Evolutionary conservation across 768 basidiomycete genomes (phyloP), one percentile per base, ranked within the genome.

Genomic region (Suillus tomentosus): DNA sequence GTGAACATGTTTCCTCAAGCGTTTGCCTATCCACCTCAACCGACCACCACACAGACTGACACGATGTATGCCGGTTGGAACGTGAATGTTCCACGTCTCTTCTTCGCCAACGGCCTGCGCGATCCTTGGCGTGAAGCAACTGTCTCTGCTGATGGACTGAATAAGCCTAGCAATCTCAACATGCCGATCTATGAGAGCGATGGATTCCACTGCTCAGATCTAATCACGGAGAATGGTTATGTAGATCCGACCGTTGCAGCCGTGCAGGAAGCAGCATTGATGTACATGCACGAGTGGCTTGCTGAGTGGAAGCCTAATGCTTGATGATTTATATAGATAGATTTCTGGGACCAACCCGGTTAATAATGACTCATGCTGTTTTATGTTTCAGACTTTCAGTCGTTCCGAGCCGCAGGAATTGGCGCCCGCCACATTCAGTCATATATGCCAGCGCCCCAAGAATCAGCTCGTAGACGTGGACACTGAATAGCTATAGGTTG

Each of bases 81-180:
- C 68, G 84, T 88, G 27, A 74, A 79, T 36, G 76, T 84, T 31
- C 76, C 85, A 37, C 81, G 82, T 27, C 77, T 91, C 0, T 89
- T 91, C 80, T 90, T 90, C 66, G 87, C 87, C 47, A 91, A 87
- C 60, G 89, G 88, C 53, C 78, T 80, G 55, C 86, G 55, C 8
- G 89, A 91, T 68, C 89, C 90, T 15, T 91, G 89, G 89, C 81
- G 84, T 58, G 86, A 87, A 60, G 84, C 85, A 5, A 90, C 89
- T 0, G 79, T 90, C 4, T 90, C 90, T 5, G 84, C 88, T 0
- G 81, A 83, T 27, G 79, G 79, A 17, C 76, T 80, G 31, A 65
- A 73, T 63, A 77, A 82, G 61, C 47, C 71, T 27, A 88, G 82
- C 70, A 87, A 85, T 3, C 61, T 79, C 1, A 71, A 71, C 1